Evolutionary conservation across 2,329 filamentous ascomycete species (phyloP).

Genomic region (Bipolaris victoriae): DNA sequence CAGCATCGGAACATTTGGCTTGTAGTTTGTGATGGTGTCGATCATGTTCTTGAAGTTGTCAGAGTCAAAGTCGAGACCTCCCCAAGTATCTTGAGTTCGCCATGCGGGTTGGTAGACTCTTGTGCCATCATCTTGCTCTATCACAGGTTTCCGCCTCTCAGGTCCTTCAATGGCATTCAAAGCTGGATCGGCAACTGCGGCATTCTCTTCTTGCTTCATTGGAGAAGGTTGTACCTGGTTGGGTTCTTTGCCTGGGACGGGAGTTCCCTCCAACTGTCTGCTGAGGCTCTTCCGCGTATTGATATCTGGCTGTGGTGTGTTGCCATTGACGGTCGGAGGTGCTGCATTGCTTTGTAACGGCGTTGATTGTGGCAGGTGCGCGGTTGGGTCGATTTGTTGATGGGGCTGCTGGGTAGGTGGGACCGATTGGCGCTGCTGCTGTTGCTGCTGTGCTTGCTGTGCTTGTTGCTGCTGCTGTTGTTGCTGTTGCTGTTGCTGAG

Average conservation of each 20-base stretch:
- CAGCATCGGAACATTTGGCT: conserved; percentile 75
- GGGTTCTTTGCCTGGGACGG: conserved; percentile 37
- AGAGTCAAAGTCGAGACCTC: conserved; percentile 50
- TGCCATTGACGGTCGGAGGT: conserved; percentile 54
- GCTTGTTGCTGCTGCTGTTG: conserved; percentile 45
- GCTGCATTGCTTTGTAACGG: conserved; percentile 56
- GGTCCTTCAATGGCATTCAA: conserved; percentile 18
- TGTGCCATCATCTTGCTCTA: conserved; percentile 37
- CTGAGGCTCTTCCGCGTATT: conserved; percentile 47
- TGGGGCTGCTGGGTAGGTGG: conserved; percentile 50
- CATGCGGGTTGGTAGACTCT: conserved; percentile 40
- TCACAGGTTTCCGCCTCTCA: conserved; percentile 35
- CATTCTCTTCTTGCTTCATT: conserved; percentile 34
- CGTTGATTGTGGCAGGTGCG: conserved; percentile 45
- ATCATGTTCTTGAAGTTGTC: conserved; percentile 74
- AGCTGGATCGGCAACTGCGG: conserved; percentile 26
- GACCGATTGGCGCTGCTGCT: conserved; percentile 34
- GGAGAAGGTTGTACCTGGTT: conserved; percentile 38
- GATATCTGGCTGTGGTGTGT: conserved; percentile 53
- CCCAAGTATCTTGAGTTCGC: conserved; percentile 37
- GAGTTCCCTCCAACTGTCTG: conserved; percentile 47
- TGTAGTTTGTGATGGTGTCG: conserved; percentile 69
- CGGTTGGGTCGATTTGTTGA: conserved; percentile 22
- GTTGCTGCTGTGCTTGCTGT: conserved; percentile 38
- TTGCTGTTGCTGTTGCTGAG: conserved; percentile 32